Conservation (phyloP, 352 stramenopile genomes). For the Phytophthora tentaculata region DNA sequence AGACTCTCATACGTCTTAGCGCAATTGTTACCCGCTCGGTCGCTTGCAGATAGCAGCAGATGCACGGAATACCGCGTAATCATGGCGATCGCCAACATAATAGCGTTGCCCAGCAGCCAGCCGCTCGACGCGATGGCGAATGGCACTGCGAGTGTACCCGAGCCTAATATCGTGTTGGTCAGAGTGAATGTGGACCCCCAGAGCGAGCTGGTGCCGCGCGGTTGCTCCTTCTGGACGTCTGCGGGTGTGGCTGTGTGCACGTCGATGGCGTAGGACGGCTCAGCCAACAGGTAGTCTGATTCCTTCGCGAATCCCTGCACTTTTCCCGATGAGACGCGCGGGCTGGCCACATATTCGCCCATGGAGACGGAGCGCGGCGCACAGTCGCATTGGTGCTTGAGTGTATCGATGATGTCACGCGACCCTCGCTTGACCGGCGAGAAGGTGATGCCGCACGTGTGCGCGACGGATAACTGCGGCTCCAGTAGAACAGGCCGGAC, state of each 20-base stretch:
- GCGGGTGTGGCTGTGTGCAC: slow-evolving; percentile 39
- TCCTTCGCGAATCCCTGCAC: slow-evolving; percentile 32
- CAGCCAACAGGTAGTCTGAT: slow-evolving; percentile 29
- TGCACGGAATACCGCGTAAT: slow-evolving; percentile 81
- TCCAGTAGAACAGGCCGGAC: slow-evolving; percentile 24
- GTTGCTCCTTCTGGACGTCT: slow-evolving; percentile 17
- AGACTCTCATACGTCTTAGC: slow-evolving; percentile 82
- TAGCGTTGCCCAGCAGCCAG: slow-evolving; percentile 66
- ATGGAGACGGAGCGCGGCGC: slow-evolving; percentile 67
- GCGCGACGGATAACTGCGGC: slow-evolving; percentile 31
- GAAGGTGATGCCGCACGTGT: slow-evolving; percentile 48
- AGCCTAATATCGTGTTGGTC: slow-evolving; percentile 81
- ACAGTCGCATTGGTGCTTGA: slow-evolving; percentile 73
- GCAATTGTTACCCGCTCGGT: slow-evolving; percentile 60
- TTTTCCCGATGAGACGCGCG: slow-evolving; percentile 26
- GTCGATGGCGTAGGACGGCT: slow-evolving; percentile 35
- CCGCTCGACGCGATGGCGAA: slow-evolving; percentile 78
- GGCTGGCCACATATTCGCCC: slow-evolving; percentile 79
- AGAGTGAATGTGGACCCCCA: slow-evolving; percentile 76
- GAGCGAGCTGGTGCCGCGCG: slow-evolving; percentile 53
- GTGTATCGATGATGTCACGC: slow-evolving; percentile 57
- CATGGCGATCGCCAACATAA: slow-evolving; percentile 77
- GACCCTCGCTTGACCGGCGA: slow-evolving; percentile 48
- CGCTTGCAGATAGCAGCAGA: slow-evolving; percentile 67
- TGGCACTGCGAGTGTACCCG: slow-evolving; percentile 71